These are phyloP conservation scores for Triticum aestivum DNA, from an alignment of 176 grass and related monocot genomes.

Conservation along the genomic window IWGSC_CS_RefSeq_v2.1 NC_057806.1:712561173-712561672, in stretches of 20 bases:
- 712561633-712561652: constrained; percentile 83
- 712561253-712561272: too few species aligned
- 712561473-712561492: constrained; percentile 69
- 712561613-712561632: constrained; percentile 53
- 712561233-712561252: constrained; percentile 15
- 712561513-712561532: constrained; percentile 75
- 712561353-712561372: constrained; percentile 87
- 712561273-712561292: background rate
- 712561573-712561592: background rate
- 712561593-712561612: constrained; percentile 1
- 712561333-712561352: constrained; percentile 86
- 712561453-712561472: constrained; percentile 70
- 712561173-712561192: constrained; percentile 1
- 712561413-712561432: constrained; percentile 63
- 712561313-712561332: constrained; percentile 70
- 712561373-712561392: constrained; percentile 94
- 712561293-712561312: background rate
- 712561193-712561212: constrained; percentile 16
- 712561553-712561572: background rate
- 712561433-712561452: constrained; percentile 75
- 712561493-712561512: constrained; percentile 67
- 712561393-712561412: constrained; percentile 86
- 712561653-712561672: constrained; percentile 30
- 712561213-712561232: constrained; percentile 89
- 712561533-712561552: constrained; percentile 12